These are phyloP conservation scores for Aureobasidium pullulans DNA, from an alignment of 2,329 filamentous ascomycete species.

Conservation along the genomic window DNA sequence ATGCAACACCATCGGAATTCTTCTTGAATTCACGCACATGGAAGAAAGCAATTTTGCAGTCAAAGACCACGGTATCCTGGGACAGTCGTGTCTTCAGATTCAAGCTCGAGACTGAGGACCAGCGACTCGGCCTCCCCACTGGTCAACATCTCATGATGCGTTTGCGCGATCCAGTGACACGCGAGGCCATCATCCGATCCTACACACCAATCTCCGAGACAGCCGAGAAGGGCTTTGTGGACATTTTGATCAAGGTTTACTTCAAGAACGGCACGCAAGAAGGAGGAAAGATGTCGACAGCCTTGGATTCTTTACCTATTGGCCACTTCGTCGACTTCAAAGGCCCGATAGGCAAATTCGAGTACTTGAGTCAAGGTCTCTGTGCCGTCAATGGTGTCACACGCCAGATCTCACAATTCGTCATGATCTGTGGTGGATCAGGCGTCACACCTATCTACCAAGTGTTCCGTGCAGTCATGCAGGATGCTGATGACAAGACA, in stretches of 20 bases:
- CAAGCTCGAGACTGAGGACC: constrained; percentile 61
- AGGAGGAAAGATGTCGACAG: constrained; percentile 76
- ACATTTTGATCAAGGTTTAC: constrained; percentile 81
- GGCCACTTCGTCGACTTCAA: constrained; percentile 77
- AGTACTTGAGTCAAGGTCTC: constrained; percentile 62
- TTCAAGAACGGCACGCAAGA: constrained; percentile 48
- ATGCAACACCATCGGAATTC: constrained; percentile 39
- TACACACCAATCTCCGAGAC: constrained; percentile 77
- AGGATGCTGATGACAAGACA: constrained; percentile 56
- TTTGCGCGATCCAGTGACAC: constrained; percentile 61
- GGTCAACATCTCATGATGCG: constrained; percentile 86
- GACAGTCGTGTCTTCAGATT: constrained; percentile 81
- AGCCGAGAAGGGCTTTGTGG: constrained; percentile 54
- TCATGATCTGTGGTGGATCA: constrained; percentile 84
- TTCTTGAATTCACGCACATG: constrained; percentile 69
- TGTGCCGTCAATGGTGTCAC: constrained; percentile 54
- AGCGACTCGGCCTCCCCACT: constrained; percentile 67
- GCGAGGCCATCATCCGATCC: constrained; percentile 69
- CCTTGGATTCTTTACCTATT: constrained; percentile 63
- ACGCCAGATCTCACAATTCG: constrained; percentile 57
- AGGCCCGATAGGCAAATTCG: constrained; percentile 79
- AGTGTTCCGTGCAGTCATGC: constrained; percentile 66
- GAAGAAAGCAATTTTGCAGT: constrained; percentile 63
- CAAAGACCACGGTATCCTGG: constrained; percentile 62
- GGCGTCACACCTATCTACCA: constrained; percentile 91